These are phyloP conservation scores for Gnetum montanum DNA, from an alignment of 75 land plant genomes.

Conservation along the genomic window DNA sequence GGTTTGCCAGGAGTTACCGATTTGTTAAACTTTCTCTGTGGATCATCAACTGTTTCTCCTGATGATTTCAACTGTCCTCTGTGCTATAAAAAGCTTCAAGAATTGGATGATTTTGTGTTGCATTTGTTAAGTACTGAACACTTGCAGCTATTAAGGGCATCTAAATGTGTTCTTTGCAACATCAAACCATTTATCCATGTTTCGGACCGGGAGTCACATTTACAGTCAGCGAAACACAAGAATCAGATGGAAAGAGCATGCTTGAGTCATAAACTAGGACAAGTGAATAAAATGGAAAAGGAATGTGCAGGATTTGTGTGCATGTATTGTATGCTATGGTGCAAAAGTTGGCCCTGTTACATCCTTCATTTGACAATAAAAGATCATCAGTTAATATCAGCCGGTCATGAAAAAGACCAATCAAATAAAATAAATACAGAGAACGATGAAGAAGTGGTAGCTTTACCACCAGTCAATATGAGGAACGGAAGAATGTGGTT, in stretches of 20 bases:
- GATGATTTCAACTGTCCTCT: not conserved
- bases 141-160: not conserved
- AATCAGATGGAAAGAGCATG: not conserved
- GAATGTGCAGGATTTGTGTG: not conserved
- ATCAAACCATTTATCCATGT: not conserved
- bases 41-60: not conserved
- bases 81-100: not conserved
- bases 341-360: constrained; percentile 4
- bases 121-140: not conserved
- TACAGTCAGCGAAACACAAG: not conserved
- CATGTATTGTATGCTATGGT: constrained; percentile 4
- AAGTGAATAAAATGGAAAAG: not conserved
- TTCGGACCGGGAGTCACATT: not conserved
- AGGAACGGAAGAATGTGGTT: not conserved
- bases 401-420: not conserved
- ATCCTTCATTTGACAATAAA: constrained; percentile 2
- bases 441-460: not conserved
- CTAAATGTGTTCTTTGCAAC: not conserved
- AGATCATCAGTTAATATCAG: not conserved
- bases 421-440: not conserved
- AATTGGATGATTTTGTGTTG: not conserved
- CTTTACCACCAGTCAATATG: not conserved
- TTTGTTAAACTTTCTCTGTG: not conserved
- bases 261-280: not conserved
- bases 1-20: not conserved